These are phyloP conservation scores for Vigna mungo DNA, from an alignment of 306 rosid species.

Conservation along the genomic window DNA sequence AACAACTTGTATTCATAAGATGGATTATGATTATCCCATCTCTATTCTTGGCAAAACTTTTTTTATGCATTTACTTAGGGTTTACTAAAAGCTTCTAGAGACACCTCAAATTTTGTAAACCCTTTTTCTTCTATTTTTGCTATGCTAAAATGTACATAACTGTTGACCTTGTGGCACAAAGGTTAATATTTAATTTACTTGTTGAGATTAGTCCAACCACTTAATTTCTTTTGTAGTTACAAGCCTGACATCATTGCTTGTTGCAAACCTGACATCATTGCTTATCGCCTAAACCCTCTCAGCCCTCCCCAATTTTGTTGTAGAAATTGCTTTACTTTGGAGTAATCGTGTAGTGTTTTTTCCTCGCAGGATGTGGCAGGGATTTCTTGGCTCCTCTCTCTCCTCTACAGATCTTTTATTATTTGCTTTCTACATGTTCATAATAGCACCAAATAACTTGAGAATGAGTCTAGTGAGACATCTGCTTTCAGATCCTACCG, in stretches of 20 bases:
- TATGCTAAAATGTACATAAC: background rate
- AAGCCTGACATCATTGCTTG: too few species aligned
- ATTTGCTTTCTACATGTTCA: constrained; percentile 91
- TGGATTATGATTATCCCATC: background rate
- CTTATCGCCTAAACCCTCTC: background rate
- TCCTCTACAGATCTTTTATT: constrained; percentile 78
- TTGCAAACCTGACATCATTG: background rate
- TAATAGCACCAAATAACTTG: constrained; percentile 86
- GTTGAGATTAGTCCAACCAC: background rate
- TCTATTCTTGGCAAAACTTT: background rate
- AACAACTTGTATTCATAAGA: background rate
- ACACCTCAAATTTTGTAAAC: too few species aligned
- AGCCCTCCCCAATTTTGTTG: background rate
- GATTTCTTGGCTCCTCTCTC: constrained; percentile 93
- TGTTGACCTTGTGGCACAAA: constrained; percentile 16
- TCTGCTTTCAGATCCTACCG: constrained; percentile 90
- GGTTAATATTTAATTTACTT: background rate
- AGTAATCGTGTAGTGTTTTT: constrained; percentile 36
- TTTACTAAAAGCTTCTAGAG: background rate
- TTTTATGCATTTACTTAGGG: background rate
- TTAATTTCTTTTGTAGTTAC: too few species aligned
- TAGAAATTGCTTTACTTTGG: constrained; percentile 7
- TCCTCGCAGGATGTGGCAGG: constrained; percentile 92
- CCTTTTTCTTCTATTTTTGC: too few species aligned
- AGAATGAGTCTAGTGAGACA: constrained; percentile 87